Percentiles rank a stretch among this genome's conserved stretches.
Evolutionary conservation across 148 eudicot genomes (phyloP).

Genomic region (Silene latifolia): DNA sequence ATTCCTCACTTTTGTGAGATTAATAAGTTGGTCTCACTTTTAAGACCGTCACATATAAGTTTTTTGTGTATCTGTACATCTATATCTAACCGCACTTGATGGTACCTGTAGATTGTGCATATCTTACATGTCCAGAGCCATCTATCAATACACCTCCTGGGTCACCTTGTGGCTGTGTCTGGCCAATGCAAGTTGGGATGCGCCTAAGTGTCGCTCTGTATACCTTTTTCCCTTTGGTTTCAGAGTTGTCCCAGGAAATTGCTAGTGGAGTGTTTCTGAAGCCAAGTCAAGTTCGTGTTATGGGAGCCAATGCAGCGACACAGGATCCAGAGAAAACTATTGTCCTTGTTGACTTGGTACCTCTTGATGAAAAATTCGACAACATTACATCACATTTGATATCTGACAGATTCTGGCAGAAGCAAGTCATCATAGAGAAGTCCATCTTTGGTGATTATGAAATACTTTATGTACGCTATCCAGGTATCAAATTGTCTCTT

Average conservation of each 20-base stretch:
- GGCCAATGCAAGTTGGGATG: constrained; percentile 83
- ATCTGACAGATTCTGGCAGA: constrained; percentile 66
- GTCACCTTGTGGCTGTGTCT: constrained; percentile 74
- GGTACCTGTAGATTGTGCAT: constrained; percentile 56
- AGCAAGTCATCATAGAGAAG: constrained; percentile 53
- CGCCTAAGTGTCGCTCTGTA: constrained; percentile 64
- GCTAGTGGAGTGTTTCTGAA: constrained; percentile 59
- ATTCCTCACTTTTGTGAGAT: background rate
- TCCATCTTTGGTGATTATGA: constrained; percentile 72
- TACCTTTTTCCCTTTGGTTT: constrained; percentile 76
- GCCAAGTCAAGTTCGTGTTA: constrained; percentile 76
- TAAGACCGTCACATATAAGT: background rate
- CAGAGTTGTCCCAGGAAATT: constrained; percentile 69
- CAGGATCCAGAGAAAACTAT: constrained; percentile 65
- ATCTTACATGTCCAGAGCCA: constrained; percentile 65
- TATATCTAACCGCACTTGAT: constrained; percentile 12
- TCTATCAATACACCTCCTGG: constrained; percentile 66
- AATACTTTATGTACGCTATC: constrained; percentile 66
- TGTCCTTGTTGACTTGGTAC: constrained; percentile 71
- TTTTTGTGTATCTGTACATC: background rate
- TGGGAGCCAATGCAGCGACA: constrained; percentile 81
- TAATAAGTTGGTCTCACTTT: too few relatives aligned
- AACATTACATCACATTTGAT: constrained; percentile 49
- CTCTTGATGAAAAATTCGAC: constrained; percentile 65
- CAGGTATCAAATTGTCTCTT: constrained; percentile 42